Evolutionary conservation across 2,329 filamentous ascomycete genomes (phyloP).

Genomic region (Nothophaeocryptopus gaeumannii): DNA sequence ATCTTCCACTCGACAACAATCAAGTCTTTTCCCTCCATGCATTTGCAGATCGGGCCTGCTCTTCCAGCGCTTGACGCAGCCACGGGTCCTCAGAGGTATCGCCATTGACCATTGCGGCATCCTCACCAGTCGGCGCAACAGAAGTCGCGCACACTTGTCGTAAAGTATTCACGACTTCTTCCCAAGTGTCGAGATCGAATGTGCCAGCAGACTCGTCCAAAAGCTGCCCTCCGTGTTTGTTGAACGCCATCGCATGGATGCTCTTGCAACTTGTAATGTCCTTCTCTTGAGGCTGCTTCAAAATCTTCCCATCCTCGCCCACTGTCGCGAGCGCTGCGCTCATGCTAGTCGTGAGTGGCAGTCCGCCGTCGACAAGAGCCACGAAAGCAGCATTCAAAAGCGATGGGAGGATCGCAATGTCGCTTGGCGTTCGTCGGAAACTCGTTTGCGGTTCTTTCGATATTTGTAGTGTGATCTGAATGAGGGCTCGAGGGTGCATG

Average conservation of each 20-base stretch:
- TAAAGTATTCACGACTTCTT: constrained; percentile 64
- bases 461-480: constrained; percentile 80
- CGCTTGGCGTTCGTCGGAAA: constrained; percentile 54
- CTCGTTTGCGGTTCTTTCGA: constrained; percentile 49
- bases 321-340: constrained; percentile 65
- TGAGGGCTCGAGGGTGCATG: constrained; percentile 71
- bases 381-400: constrained; percentile 77
- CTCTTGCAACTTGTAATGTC: constrained; percentile 64
- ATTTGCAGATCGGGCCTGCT: constrained; percentile 40
- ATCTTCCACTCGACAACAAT: not conserved
- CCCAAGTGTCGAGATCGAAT: constrained; percentile 76
- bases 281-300: constrained; percentile 59
- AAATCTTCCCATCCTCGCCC: constrained; percentile 35
- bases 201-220: constrained; percentile 77
- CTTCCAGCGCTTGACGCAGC: constrained; percentile 41
- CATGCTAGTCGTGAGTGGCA: constrained; percentile 73
- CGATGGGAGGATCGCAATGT: constrained; percentile 74
- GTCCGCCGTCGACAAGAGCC: constrained; percentile 74
- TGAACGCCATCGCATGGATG: constrained; percentile 79
- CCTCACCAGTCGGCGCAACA: constrained; percentile 38
- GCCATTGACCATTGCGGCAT: constrained; percentile 41
- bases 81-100: constrained; percentile 35
- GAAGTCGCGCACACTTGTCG: constrained; percentile 59
- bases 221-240: constrained; percentile 68
- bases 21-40: constrained; percentile 38